A percentile compares a stretch with the other conserved stretches of the same genome.
Conservation (phyloP, 305 asterid species). For the Lippia alba region DNA sequence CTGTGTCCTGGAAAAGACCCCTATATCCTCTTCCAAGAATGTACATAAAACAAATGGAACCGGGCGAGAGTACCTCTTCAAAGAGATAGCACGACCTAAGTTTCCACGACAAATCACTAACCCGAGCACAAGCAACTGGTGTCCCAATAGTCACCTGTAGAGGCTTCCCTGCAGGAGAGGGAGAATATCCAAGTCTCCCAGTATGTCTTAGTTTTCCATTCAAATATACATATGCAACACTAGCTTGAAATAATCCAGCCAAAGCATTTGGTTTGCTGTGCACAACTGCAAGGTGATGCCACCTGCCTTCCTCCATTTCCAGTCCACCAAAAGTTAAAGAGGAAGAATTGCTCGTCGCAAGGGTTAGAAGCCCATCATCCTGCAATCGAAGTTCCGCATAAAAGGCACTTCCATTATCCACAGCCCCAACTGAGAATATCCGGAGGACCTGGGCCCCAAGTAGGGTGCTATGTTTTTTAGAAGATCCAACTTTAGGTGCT, state of each 20-base stretch:
- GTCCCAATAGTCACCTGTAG: constrained; percentile 97
- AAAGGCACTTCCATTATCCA: constrained; percentile 70
- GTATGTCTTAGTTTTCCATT: constrained; percentile 94
- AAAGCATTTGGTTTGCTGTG: constrained; percentile 99
- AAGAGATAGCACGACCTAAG: constrained; percentile 96
- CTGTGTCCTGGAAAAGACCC: constrained; percentile 94
- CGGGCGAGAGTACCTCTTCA: constrained; percentile 98
- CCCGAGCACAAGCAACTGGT: constrained; percentile 76
- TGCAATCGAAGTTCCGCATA: constrained; percentile 88
- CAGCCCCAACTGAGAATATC: constrained; percentile 90
- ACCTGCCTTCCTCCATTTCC: constrained; percentile 96
- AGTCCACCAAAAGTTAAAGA: constrained; percentile 86
- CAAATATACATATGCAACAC: constrained; percentile 92
- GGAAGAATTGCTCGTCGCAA: constrained; percentile 94
- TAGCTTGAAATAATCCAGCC: constrained; percentile 98
- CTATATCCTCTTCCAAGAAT: constrained; percentile 96
- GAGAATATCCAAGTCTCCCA: constrained; percentile 97
- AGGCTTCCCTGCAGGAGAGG: constrained; percentile 92
- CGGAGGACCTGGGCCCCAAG: constrained; percentile 67
- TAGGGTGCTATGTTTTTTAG: constrained; percentile 56
- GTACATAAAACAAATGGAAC: constrained; percentile 96
- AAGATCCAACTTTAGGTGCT: constrained; percentile 62
- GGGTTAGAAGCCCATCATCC: constrained; percentile 89
- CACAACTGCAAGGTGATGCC: constrained; percentile 99
- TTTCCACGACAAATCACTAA: constrained; percentile 90